Evolutionary conservation across 75 land plant species (phyloP).

Genomic region (Picea sitchensis): DNA sequence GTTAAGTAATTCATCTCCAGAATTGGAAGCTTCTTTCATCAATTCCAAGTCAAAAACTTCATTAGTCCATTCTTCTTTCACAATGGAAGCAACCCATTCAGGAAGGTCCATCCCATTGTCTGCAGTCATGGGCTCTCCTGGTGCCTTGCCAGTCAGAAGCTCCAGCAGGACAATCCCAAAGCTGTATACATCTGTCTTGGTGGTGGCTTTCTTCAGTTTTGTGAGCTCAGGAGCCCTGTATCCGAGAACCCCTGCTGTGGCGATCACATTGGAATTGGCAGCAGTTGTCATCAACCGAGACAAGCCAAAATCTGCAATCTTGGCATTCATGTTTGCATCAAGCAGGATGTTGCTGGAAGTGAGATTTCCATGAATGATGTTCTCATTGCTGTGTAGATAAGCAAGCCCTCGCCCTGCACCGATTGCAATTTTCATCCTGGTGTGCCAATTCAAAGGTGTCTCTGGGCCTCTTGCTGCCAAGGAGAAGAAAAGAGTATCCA

Average conservation of each 20-base stretch:
- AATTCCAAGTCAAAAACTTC: constrained; percentile 97
- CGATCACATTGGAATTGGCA: constrained; percentile 80
- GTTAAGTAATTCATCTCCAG: constrained; percentile 88
- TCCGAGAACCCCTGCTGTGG: constrained; percentile 86
- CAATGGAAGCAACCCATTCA: constrained; percentile 89
- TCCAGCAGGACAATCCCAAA: constrained; percentile 85
- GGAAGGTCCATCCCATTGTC: constrained; percentile 81
- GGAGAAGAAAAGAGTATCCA: not conserved
- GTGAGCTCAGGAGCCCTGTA: constrained; percentile 96
- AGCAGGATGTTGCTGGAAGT: constrained; percentile 81
- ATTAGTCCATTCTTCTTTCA: constrained; percentile 96
- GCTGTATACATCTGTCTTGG: constrained; percentile 93
- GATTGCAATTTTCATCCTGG: constrained; percentile 69
- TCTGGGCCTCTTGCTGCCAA: constrained; percentile 81
- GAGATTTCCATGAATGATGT: constrained; percentile 88
- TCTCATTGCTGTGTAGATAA: constrained; percentile 63
- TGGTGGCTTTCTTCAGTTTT: constrained; percentile 84
- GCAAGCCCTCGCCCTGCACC: constrained; percentile 68
- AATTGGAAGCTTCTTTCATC: constrained; percentile 51
- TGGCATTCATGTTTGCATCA: constrained; percentile 52
- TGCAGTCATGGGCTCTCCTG: constrained; percentile 61
- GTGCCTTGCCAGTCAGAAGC: constrained; percentile 92
- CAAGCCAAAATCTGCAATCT: constrained; percentile 83
- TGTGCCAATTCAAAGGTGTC: constrained; percentile 73
- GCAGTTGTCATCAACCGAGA: constrained; percentile 84